These are phyloP conservation scores for Didymella glomerata DNA, from an alignment of 2,329 filamentous ascomycete genomes.

Conservation along the genomic window DNA sequence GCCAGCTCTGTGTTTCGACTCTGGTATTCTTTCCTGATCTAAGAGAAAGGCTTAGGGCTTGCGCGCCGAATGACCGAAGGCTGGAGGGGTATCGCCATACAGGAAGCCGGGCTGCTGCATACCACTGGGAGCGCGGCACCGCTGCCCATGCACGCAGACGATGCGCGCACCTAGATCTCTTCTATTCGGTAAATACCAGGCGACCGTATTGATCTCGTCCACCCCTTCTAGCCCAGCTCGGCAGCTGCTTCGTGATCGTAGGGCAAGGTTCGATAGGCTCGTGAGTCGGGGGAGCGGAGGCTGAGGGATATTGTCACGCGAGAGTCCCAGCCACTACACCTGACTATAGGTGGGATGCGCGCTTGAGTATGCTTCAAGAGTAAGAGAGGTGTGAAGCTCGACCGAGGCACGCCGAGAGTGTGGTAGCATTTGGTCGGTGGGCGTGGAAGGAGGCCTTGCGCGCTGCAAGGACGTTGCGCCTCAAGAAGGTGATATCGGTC, in stretches of 20 bases:
- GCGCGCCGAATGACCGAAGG: too few relatives aligned
- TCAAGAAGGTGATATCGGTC: not conserved
- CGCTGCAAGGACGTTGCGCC: constrained; percentile 7
- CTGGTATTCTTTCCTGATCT: too few relatives aligned
- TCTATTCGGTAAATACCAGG: too few relatives aligned
- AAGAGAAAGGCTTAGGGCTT: too few relatives aligned
- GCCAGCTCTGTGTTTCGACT: too few relatives aligned
- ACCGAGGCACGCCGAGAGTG: not conserved
- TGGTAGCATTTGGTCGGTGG: not conserved
- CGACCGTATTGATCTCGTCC: too few relatives aligned
- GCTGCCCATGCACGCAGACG: not conserved
- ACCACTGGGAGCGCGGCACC: too few relatives aligned
- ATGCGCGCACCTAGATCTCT: not conserved
- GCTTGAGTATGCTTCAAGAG: not conserved
- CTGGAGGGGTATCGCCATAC: too few relatives aligned
- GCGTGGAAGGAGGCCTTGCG: not conserved
- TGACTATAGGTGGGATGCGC: not conserved
- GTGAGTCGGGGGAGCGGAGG: not conserved
- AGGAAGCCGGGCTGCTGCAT: too few relatives aligned
- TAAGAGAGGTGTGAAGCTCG: not conserved
- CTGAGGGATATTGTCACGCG: not conserved
- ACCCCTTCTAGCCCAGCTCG: not conserved
- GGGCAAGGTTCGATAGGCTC: not conserved
- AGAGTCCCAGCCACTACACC: not conserved
- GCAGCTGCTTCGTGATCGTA: not conserved